These are phyloP conservation scores for Pezicula neosporulosa DNA, from an alignment of 2,329 filamentous ascomycete species.

Conservation along the genomic window DNA sequence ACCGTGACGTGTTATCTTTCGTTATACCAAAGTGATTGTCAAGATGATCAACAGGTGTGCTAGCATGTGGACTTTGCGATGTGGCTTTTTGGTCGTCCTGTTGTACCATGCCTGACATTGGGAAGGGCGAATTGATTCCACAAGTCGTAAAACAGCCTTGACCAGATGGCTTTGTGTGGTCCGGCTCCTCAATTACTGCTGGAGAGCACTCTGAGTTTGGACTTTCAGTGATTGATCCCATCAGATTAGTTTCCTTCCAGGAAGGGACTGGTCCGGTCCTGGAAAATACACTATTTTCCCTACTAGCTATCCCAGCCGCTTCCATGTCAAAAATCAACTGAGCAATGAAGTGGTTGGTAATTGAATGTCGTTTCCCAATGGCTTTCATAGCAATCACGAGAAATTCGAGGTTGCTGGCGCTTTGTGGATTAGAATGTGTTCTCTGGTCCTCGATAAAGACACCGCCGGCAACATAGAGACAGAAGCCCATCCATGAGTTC, in stretches of 20 bases:
- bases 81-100: too few species aligned
- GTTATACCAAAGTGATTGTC: background rate
- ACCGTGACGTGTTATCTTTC: background rate
- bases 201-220: too few species aligned
- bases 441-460: slow-evolving; percentile 80
- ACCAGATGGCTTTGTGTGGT: too few species aligned
- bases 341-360: slow-evolving; percentile 81
- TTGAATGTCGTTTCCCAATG: slow-evolving; percentile 67
- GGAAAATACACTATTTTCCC: background rate
- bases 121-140: too few species aligned
- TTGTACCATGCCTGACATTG: too few species aligned
- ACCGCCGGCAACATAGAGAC: slow-evolving; percentile 78
- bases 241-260: background rate
- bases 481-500: slow-evolving; percentile 77
- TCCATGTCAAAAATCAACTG: slow-evolving; percentile 83
- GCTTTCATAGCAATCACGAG: slow-evolving; percentile 75
- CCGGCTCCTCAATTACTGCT: too few species aligned
- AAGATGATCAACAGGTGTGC: background rate
- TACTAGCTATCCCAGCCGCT: slow-evolving; percentile 8
- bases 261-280: background rate
- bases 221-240: background rate
- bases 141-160: too few species aligned
- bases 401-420: slow-evolving; percentile 61
- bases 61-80: too few species aligned
- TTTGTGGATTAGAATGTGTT: slow-evolving; percentile 12